Base-by-base conservation (phyloP, 306 rosid genomes). In the Psophocarpus tetragonolobus region DNA sequence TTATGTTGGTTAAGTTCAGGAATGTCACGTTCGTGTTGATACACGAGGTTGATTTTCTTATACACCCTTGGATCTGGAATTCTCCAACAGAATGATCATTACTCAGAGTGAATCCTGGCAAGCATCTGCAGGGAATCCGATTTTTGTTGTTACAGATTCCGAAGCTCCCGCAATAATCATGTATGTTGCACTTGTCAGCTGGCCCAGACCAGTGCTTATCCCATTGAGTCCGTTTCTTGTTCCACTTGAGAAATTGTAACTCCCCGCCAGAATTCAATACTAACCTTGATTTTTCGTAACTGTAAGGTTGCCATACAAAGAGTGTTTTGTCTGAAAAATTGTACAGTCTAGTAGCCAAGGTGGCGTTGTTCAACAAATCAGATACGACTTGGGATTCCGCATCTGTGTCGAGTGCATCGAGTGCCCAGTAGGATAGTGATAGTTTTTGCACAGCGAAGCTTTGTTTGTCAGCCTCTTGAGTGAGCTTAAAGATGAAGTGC, bases 81-180 rank as follows among this genome's bases (percentile, higher is more conserved):
- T n/a, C 6, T 78, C n/a, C 54, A 4, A 10, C 47, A 11, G 12
- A 11, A 1, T 41, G 15, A 47, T n/a, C 9, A n/a, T n/a, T 8
- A 84, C 84, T 0, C 84, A 15, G 15, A 20, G 2, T 9, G 63
- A 86, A 90, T 17, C 91, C 87, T 0, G 88, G 92, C 67, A 90
- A 81, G 21, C 89, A 90, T 29, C 74, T 85, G 80, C 92, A 86
- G 2, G 4, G 2, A 56, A 4, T 11, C 6, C 0, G 0, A 1
- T 53, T 8, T 2, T 79, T 3, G 3, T 0, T 0, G 33, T 68
- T 82, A 50, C 92, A 87, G 47, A 57, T 63, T 17, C 86, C 79
- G 23, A 79, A 87, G 56, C 1, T 50, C 17, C 90, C 88, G 11
- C 89, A 90, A 29, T 4, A 42, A 6, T 88, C 35, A 4, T 60